Evolutionary conservation across 2,329 filamentous ascomycete species (phyloP).

Genomic region (Microdochium trichocladiopsis): DNA sequence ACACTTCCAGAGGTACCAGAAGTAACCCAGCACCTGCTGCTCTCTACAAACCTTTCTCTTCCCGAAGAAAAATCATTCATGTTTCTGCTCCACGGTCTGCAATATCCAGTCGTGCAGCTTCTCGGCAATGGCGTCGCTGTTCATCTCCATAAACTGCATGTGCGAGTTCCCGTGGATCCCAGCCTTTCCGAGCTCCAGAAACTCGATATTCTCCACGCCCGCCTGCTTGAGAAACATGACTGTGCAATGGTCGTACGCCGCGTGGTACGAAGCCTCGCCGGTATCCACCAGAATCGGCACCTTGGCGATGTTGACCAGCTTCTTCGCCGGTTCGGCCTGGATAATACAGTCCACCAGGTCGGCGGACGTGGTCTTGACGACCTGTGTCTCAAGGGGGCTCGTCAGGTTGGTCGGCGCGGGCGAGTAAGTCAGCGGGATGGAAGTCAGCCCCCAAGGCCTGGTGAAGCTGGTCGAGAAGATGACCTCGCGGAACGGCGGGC

Average conservation of each 20-base stretch:
- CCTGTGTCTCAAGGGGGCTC: conserved; percentile 6
- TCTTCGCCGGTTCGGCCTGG: conserved; percentile 2
- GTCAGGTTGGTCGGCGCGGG: conserved; percentile 9
- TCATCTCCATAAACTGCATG: conserved; percentile 1
- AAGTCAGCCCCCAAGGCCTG: conserved; percentile 18
- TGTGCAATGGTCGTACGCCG: conserved; percentile 7
- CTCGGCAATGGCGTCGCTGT: conserved; percentile 2
- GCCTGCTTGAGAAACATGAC: conserved; percentile 6
- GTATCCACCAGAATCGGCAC: conserved; percentile 6
- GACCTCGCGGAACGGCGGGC: conserved; percentile 10
- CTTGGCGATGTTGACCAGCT: conserved; percentile 3
- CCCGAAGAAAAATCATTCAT: too few species aligned
- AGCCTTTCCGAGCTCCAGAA: conserved; percentile 1
- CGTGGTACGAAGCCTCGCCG: conserved; percentile 7
- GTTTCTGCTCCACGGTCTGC: neutral
- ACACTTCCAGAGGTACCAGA: too few species aligned
- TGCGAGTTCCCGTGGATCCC: conserved; percentile 4
- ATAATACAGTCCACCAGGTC: conserved; percentile 2
- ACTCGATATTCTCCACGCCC: conserved; percentile 2
- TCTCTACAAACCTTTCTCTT: too few species aligned
- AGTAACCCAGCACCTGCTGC: too few species aligned
- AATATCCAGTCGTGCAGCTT: conserved; percentile 3
- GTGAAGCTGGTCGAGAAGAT: conserved; percentile 8
- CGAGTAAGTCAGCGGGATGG: conserved; percentile 16
- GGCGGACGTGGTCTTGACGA: neutral